Conservation (phyloP, 345 rosid species). For the Murraya paniculata region DNA sequence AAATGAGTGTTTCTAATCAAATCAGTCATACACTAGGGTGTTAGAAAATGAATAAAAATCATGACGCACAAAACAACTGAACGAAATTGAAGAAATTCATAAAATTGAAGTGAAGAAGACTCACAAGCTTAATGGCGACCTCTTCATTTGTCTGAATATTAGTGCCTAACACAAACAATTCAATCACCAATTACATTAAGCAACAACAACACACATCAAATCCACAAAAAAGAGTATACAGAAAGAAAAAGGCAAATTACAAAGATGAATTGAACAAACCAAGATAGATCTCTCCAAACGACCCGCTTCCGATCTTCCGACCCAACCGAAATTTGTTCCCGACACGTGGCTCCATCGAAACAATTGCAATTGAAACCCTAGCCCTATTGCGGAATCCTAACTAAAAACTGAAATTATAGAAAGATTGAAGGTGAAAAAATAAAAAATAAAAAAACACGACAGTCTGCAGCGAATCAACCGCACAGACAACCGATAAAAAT, state of each 20-base stretch:
- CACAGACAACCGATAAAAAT: conserved; percentile 25
- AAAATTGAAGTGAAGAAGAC: conserved; percentile 25
- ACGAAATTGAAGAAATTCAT: background rate
- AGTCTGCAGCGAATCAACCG: conserved; percentile 20
- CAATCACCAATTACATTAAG: conserved; percentile 9
- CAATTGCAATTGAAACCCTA: conserved; percentile 28
- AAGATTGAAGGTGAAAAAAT: background rate
- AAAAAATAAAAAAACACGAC: background rate
- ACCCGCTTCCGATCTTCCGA: conserved; percentile 95
- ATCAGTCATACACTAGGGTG: background rate
- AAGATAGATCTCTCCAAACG: conserved; percentile 96
- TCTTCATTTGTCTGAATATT: conserved; percentile 93
- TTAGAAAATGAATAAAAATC: background rate
- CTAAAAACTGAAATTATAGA: background rate
- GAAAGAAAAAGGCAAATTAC: background rate
- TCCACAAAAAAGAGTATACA: background rate
- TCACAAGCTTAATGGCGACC: conserved; percentile 97
- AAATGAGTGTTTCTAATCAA: background rate
- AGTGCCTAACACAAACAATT: conserved; percentile 49
- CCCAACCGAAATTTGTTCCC: conserved; percentile 91
- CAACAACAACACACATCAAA: conserved; percentile 2
- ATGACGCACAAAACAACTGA: background rate
- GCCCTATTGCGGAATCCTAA: conserved; percentile 18
- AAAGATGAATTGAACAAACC: conserved; percentile 44
- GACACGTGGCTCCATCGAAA: conserved; percentile 76